Evolutionary conservation across 2,329 filamentous ascomycete species (phyloP).

Genomic region (Xylariaceae sp.): DNA sequence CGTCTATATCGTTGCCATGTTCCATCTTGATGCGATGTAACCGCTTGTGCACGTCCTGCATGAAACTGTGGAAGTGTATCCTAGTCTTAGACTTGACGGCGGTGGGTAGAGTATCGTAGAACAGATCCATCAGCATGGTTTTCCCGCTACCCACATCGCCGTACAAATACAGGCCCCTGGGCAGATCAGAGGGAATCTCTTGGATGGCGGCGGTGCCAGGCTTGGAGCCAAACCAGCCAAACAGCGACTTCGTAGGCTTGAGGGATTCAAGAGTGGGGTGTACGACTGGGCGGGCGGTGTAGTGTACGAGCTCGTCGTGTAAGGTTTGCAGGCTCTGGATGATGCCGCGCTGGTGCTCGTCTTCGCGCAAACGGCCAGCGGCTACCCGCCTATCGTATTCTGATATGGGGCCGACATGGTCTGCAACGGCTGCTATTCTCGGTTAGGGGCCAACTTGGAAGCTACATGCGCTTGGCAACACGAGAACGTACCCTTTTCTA

Average conservation of each 20-base stretch:
- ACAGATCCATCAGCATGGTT: constrained; percentile 99
- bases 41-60: constrained; percentile 94
- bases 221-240: constrained; percentile 59
- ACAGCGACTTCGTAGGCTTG: constrained; percentile 55
- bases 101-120: constrained; percentile 85
- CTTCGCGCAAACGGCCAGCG: constrained; percentile 72
- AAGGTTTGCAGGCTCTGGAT: constrained; percentile 87
- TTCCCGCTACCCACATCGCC: constrained; percentile 97
- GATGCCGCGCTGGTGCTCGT: constrained; percentile 88
- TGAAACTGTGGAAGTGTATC: constrained; percentile 99
- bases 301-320: constrained; percentile 75
- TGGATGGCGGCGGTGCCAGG: constrained; percentile 39
- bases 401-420: constrained; percentile 67
- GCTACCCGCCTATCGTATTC: constrained; percentile 86
- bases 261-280: constrained; percentile 74
- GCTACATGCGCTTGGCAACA: neutral
- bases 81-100: constrained; percentile 81
- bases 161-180: constrained; percentile 89
- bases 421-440: constrained; percentile 18
- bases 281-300: constrained; percentile 69
- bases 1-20: constrained; percentile 86
- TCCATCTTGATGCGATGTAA: constrained; percentile 87
- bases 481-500: constrained; percentile 20
- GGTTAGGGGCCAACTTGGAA: constrained; percentile 5
- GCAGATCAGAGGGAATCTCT: constrained; percentile 68